Conservation (phyloP, 2,329 filamentous ascomycete genomes). For the Emmonsiellopsis sp. region DNA sequence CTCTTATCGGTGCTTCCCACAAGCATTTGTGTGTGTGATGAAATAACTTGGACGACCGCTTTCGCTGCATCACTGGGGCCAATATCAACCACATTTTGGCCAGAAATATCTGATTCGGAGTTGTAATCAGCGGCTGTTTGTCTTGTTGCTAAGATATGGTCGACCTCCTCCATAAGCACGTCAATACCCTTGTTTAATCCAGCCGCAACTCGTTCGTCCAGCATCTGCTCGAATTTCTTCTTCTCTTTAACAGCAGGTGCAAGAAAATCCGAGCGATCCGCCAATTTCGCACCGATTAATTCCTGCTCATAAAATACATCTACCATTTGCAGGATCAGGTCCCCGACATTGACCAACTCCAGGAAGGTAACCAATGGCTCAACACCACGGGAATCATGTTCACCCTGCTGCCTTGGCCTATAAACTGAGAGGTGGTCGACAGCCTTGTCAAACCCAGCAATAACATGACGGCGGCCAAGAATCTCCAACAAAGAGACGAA, state of each 20-base stretch:
- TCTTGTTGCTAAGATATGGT: conserved; percentile 83
- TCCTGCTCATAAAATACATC: conserved; percentile 98
- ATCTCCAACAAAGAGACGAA: conserved; percentile 79
- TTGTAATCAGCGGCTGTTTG: conserved; percentile 88
- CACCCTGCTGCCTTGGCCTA: conserved; percentile 63
- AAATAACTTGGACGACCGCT: conserved; percentile 75
- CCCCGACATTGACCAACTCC: conserved; percentile 94
- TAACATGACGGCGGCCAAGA: conserved; percentile 77
- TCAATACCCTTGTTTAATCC: conserved; percentile 97
- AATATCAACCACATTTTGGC: conserved; percentile 26
- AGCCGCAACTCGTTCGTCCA: conserved; percentile 91
- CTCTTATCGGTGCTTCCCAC: conserved; percentile 94
- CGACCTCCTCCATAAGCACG: conserved; percentile 95
- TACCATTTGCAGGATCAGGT: conserved; percentile 97
- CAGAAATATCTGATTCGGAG: conserved; percentile 41
- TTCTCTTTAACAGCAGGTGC: conserved; percentile 88
- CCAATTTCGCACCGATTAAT: conserved; percentile 68
- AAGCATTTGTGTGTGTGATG: conserved; percentile 84
- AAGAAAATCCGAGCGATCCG: conserved; percentile 88
- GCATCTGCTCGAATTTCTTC: conserved; percentile 97
- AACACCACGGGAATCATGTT: conserved; percentile 63
- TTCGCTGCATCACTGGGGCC: conserved; percentile 71
- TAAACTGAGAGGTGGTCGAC: conserved; percentile 85
- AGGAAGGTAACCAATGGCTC: conserved; percentile 91
- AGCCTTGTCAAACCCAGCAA: conserved; percentile 86